Evolutionary conservation across 805 yeast genomes (phyloP).

Genomic region (Wickerhamiella spandovensis): DNA sequence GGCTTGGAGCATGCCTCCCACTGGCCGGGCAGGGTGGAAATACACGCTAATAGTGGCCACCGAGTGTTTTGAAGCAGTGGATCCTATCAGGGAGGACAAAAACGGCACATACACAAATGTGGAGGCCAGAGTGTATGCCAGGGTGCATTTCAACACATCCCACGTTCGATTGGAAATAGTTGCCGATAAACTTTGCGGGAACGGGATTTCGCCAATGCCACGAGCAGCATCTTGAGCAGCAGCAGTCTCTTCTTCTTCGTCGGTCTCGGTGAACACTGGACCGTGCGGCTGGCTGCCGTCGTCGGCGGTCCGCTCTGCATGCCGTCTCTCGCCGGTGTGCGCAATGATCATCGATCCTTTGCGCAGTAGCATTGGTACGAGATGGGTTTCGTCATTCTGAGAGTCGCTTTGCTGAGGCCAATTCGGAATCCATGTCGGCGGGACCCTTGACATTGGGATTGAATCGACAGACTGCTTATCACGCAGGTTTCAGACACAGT

Average conservation of each 20-base stretch:
- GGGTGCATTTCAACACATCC: constrained; percentile 43
- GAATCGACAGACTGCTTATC: not conserved
- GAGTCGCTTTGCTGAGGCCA: not conserved
- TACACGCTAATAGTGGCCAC: constrained; percentile 75
- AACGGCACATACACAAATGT: constrained; percentile 48
- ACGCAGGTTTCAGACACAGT: not conserved
- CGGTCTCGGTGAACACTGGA: not conserved
- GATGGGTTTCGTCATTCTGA: not conserved
- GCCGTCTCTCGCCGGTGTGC: constrained; percentile 29
- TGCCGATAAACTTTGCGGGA: constrained; percentile 1
- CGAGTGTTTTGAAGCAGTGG: constrained; percentile 62
- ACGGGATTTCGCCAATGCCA: not conserved
- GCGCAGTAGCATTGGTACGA: not conserved
- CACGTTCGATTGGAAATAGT: not conserved
- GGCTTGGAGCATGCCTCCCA: constrained; percentile 72
- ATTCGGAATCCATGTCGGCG: not conserved
- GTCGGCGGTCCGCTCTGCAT: not conserved
- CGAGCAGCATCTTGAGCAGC: constrained; percentile 1
- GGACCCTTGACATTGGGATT: not conserved
- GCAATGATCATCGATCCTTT: constrained; percentile 31
- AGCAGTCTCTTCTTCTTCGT: not conserved
- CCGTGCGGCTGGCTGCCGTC: not conserved
- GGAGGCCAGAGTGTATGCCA: constrained; percentile 66
- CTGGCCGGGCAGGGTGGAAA: constrained; percentile 68
- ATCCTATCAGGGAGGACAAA: constrained; percentile 38